These are phyloP conservation scores for Paramecium tetraurelia DNA, from an alignment of 73 alveolate species.

Conservation along the genomic window DNA sequence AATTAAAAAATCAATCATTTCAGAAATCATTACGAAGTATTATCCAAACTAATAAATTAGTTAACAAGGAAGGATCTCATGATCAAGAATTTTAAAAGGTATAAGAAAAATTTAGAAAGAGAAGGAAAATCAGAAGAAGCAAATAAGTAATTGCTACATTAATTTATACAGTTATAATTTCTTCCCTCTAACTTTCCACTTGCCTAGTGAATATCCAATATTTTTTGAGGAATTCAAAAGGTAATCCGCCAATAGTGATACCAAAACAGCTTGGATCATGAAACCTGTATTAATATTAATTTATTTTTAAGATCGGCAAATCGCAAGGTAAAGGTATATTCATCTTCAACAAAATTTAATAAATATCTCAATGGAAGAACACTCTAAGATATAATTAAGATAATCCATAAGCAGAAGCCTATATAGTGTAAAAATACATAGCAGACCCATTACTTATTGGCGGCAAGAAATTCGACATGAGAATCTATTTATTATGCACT, in stretches of 20 bases:
- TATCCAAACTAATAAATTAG: not conserved
- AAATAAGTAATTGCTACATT: constrained; percentile 63
- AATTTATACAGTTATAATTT: constrained; percentile 69
- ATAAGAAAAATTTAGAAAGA: constrained; percentile 92
- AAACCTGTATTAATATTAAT: constrained; percentile 84
- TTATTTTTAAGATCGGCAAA: constrained; percentile 72
- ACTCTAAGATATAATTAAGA: constrained; percentile 97
- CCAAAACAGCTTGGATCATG: constrained; percentile 99
- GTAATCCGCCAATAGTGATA: constrained; percentile 55
- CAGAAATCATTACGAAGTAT: constrained; percentile 92
- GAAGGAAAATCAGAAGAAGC: constrained; percentile 97
- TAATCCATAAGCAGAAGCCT: constrained; percentile 80
- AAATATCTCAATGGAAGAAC: constrained; percentile 94
- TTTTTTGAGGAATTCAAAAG: constrained; percentile 99
- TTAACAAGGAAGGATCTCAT: constrained; percentile 96
- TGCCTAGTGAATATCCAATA: constrained; percentile 98
- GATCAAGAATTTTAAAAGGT: constrained; percentile 95
- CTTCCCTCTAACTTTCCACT: constrained; percentile 96
- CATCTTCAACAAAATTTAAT: constrained; percentile 93
- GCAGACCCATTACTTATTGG: constrained; percentile 99
- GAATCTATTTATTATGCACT: constrained; percentile 97
- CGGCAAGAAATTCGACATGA: constrained; percentile 99
- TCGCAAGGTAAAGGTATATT: constrained; percentile 99
- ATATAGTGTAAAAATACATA: constrained; percentile 82
- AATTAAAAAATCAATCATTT: constrained; percentile 95